Evolutionary conservation across 768 basidiomycete genomes (phyloP).

Genomic region (Hericium coralloides): DNA sequence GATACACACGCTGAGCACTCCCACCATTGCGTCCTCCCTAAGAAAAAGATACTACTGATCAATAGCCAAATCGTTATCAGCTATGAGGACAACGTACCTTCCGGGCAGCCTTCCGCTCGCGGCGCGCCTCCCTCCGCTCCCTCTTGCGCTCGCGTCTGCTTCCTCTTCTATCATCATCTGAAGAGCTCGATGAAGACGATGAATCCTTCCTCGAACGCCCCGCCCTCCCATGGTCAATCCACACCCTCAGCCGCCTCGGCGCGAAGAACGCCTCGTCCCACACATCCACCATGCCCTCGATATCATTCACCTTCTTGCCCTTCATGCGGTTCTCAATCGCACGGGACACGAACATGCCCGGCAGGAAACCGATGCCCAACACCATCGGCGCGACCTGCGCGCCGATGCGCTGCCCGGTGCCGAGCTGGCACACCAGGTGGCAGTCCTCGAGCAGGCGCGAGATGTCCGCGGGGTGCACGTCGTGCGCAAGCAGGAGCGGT

Average conservation of each 20-base stretch:
- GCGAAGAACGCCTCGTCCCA: neutral
- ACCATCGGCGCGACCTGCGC: conserved; percentile 2
- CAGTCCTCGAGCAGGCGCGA: neutral
- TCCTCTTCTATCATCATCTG: neutral
- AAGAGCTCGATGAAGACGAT: neutral
- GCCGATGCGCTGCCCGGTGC: conserved; percentile 6
- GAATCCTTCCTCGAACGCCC: neutral
- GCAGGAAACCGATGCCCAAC: conserved; percentile 6
- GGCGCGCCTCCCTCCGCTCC: neutral
- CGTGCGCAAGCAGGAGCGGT: neutral
- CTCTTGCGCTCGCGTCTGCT: neutral
- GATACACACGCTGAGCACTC: neutral
- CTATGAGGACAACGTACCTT: neutral
- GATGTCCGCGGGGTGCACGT: neutral
- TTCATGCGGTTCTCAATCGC: neutral
- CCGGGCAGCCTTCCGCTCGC: neutral
- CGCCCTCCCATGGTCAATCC: too few species aligned
- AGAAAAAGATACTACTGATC: neutral
- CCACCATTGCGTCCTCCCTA: neutral
- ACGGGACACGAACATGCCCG: neutral
- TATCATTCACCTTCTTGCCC: neutral
- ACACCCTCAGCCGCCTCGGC: neutral
- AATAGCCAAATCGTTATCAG: neutral
- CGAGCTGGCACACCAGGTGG: neutral
- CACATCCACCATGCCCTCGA: neutral